Evolutionary conservation across 2,329 filamentous ascomycete species (phyloP), one percentile per base, ranked within the genome.

Genomic region (Fusarium nygamai): DNA sequence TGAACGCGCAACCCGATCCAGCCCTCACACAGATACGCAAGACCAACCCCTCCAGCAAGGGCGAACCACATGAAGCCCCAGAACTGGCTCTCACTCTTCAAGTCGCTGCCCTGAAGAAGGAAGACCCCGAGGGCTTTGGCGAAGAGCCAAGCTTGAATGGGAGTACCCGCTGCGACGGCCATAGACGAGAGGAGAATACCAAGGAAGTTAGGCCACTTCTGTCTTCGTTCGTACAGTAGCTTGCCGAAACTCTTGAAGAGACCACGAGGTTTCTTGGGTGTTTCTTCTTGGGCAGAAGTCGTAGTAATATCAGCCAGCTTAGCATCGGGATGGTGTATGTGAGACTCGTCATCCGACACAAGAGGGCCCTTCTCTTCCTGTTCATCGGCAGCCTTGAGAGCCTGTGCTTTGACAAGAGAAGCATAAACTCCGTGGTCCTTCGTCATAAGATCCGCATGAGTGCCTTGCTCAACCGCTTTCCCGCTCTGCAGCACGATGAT

Each of bases 401-500:
- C 44, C 43, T 80, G 79, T 12, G 79, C 79, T 10, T 61, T 66
- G 10, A 80, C 78, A 13, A 81, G 36, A 9, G 58, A 61, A 3
- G 68, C 72, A 36, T 81, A 81, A 2, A 77, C 72, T 3, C 79
- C 71, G 1, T 62, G 63, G 89, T 24, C 88, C 83, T 82, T 81
- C 22, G 80, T 79, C 44, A 93, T 82, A 1, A 93, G 84, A 29
- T 88, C 85, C 4, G 88, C 82, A 62, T 93, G 91, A 0, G 85
- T 89, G 1, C 91, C 92, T 75, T 90, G 82, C 78, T 93, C 91
- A 5, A 91, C 84, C 4, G 91, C 85, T 38, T 83, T 81, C 0
- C 92, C 92, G 48, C 88, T 84, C 8, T 88, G 84, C 73, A 93
- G 83, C 5, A 93, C 91, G 8, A 93, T 83, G 54, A 93, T 93